These are phyloP conservation scores for Trichosporon inkin DNA, from an alignment of 1,284 basidiomycete genomes.

Conservation along the genomic window DNA sequence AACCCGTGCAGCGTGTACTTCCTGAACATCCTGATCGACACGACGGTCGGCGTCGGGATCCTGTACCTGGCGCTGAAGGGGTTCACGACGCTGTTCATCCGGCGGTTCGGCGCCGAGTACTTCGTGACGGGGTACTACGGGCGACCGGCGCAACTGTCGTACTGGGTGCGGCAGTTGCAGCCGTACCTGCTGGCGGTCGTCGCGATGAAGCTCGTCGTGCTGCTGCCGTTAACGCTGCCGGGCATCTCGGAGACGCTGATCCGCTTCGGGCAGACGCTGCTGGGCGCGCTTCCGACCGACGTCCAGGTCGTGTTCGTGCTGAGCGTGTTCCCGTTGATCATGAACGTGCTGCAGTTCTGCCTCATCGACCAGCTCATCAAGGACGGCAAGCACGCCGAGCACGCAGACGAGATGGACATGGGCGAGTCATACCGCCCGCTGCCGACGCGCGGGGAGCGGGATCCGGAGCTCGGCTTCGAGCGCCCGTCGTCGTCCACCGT, in stretches of 20 bases:
- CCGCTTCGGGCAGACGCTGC: slow-evolving; percentile 70
- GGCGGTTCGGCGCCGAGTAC: slow-evolving; percentile 64
- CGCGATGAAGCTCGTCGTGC: slow-evolving; percentile 85
- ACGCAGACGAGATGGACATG: slow-evolving; percentile 18
- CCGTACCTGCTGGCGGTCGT: slow-evolving; percentile 78
- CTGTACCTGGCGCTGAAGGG: slow-evolving; percentile 74
- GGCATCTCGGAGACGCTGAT: slow-evolving; percentile 65
- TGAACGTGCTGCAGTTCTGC: slow-evolving; percentile 75
- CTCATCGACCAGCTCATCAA: slow-evolving; percentile 51
- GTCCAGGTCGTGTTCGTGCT: slow-evolving; percentile 81
- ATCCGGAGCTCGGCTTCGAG: not conserved
- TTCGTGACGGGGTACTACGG: slow-evolving; percentile 86
- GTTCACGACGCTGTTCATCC: slow-evolving; percentile 64
- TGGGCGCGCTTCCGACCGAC: slow-evolving; percentile 71
- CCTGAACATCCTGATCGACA: slow-evolving; percentile 90
- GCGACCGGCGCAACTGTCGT: slow-evolving; percentile 58
- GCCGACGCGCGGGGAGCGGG: slow-evolving; percentile 12
- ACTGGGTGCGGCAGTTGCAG: slow-evolving; percentile 76
- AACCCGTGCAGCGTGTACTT: slow-evolving; percentile 92
- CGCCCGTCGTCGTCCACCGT: slow-evolving; percentile 8
- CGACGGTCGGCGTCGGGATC: slow-evolving; percentile 82
- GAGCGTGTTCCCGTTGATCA: slow-evolving; percentile 86
- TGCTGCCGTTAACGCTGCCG: slow-evolving; percentile 61
- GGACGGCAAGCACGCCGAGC: slow-evolving; percentile 25
- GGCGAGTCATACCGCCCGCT: slow-evolving; percentile 12